Conservation (phyloP, 306 rosid genomes). For the Trifolium fragiferum region DNA sequence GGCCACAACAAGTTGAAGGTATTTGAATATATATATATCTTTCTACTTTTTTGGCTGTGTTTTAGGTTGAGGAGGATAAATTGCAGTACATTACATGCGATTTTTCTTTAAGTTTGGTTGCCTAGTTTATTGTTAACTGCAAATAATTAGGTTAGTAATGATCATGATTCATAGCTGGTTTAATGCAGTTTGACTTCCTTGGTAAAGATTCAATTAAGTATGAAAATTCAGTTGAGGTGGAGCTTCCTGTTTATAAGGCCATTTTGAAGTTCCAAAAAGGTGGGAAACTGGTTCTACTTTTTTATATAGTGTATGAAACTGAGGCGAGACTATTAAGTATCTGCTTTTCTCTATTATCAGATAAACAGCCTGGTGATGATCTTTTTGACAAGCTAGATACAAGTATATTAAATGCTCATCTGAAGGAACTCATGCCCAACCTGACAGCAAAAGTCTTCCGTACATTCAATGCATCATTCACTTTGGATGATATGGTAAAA, state of each 20-base stretch:
- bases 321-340: conserved; percentile 27
- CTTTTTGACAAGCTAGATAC: conserved; percentile 93
- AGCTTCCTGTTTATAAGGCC: conserved; percentile 87
- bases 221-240: conserved; percentile 89
- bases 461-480: conserved; percentile 92
- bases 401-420: conserved; percentile 81
- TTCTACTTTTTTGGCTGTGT: conserved; percentile 6
- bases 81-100: background rate
- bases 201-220: conserved; percentile 98
- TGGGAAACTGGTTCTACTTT: conserved; percentile 41
- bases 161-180: conserved; percentile 42
- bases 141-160: conserved; percentile 24
- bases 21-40: conserved; percentile 28
- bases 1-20: conserved; percentile 83
- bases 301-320: conserved; percentile 2
- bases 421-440: conserved; percentile 96
- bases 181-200: conserved; percentile 88
- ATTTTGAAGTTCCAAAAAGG: conserved; percentile 81
- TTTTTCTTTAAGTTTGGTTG: conserved; percentile 27
- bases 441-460: conserved; percentile 97
- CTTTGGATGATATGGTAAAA: conserved; percentile 84
- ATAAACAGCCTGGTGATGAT: conserved; percentile 69
- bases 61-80: background rate
- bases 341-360: conserved; percentile 52
- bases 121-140: conserved; percentile 26